Conservation (phyloP, 2,329 filamentous ascomycete species). For the Aspergillus transmontanensis region DNA sequence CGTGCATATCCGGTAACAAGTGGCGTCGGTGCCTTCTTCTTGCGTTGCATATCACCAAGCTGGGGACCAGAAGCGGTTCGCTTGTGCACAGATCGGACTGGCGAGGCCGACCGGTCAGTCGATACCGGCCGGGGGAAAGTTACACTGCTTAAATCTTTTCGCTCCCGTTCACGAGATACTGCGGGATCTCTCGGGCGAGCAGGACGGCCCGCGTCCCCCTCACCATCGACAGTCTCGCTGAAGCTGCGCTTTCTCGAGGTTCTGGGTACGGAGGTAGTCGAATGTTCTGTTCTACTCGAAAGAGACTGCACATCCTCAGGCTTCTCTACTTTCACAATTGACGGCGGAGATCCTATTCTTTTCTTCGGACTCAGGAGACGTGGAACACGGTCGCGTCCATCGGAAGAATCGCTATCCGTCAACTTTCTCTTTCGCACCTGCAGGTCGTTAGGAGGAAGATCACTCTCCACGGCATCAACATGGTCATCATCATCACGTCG, state of each 20-base stretch:
- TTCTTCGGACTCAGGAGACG: conserved; percentile 30
- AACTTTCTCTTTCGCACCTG: conserved; percentile 35
- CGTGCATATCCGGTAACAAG: conserved; percentile 44
- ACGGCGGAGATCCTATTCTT: conserved; percentile 33
- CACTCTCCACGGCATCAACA: conserved; percentile 22
- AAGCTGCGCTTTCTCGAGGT: conserved; percentile 40
- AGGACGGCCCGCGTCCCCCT: conserved; percentile 30
- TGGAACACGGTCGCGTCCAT: conserved; percentile 24
- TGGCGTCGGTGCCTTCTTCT: conserved; percentile 45
- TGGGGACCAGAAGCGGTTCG: conserved; percentile 40
- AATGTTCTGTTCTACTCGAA: conserved; percentile 25
- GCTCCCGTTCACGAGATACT: conserved; percentile 25
- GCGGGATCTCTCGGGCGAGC: conserved; percentile 23
- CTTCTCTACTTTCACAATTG: conserved; percentile 41
- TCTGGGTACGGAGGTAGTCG: conserved; percentile 17
- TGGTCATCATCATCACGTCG: conserved; percentile 31
- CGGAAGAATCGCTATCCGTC: conserved; percentile 29
- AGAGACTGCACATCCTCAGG: conserved; percentile 33
- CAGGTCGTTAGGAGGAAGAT: conserved; percentile 24
- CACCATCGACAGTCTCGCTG: conserved; percentile 38
- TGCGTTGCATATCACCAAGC: conserved; percentile 25
- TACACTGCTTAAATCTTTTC: conserved; percentile 31
- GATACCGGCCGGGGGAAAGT: conserved; percentile 32
- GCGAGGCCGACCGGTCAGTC: conserved; percentile 40
- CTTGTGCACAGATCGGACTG: conserved; percentile 38